Percentiles rank a stretch among this genome's conserved stretches.
Conservation (phyloP, 345 rosid species). For the Draba incana region DNA sequence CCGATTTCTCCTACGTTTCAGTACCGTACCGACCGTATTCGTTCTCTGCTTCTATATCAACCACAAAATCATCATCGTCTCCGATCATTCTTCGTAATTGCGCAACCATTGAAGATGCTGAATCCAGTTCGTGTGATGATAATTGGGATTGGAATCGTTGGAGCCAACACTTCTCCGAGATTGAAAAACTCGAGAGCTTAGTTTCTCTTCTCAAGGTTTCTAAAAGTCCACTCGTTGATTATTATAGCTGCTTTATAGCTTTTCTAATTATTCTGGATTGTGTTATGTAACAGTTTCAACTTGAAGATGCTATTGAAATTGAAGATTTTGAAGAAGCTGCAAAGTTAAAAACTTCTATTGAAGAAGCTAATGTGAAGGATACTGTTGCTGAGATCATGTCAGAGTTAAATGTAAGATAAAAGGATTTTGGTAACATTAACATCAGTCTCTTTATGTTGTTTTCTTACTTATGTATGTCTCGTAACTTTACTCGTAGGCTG, state of each 20-base stretch:
- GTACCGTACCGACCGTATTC: slow-evolving; percentile 3
- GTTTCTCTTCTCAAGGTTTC: slow-evolving; percentile 84
- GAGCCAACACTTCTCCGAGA: slow-evolving; percentile 82
- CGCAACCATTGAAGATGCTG: slow-evolving; percentile 33
- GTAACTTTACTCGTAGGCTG: slow-evolving; percentile 51
- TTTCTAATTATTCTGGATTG: slow-evolving; percentile 6
- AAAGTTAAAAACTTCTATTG: slow-evolving; percentile 22
- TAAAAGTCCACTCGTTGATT: neutral
- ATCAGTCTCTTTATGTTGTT: slow-evolving; percentile 8
- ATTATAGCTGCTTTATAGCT: neutral
- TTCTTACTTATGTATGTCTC: slow-evolving; percentile 9
- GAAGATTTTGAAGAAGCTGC: slow-evolving; percentile 66
- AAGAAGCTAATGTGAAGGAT: slow-evolving; percentile 71
- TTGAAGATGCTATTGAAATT: slow-evolving; percentile 84
- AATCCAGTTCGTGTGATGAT: slow-evolving; percentile 47
- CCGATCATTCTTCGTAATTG: slow-evolving; percentile 47
- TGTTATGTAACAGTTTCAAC: slow-evolving; percentile 64
- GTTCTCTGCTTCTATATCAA: slow-evolving; percentile 25
- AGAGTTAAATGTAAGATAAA: slow-evolving; percentile 53
- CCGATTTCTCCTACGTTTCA: slow-evolving; percentile 33
- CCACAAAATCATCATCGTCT: slow-evolving; percentile 32
- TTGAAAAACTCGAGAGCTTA: slow-evolving; percentile 73
- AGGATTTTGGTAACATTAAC: slow-evolving; percentile 3
- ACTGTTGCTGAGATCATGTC: slow-evolving; percentile 76
- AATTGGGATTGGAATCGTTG: slow-evolving; percentile 95